Conservation (phyloP, 495 filamentous ascomycete genomes). For the Xylaria curta region DNA sequence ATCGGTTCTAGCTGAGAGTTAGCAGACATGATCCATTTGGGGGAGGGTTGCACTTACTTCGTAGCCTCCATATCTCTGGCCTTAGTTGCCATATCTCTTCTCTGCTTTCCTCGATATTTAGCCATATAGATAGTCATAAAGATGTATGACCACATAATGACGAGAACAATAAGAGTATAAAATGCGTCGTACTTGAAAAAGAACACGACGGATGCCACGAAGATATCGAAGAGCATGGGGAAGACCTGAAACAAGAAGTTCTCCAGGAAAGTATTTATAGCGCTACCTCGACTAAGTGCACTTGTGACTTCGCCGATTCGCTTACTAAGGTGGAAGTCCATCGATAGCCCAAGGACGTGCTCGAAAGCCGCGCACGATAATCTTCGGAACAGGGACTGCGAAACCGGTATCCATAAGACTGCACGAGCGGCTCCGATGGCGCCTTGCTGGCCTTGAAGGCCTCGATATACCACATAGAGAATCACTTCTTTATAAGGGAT, state of each 20-base stretch:
- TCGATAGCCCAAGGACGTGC: slow-evolving; percentile 80
- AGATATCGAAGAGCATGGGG: slow-evolving; percentile 81
- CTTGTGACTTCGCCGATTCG: slow-evolving; percentile 85
- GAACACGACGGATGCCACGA: slow-evolving; percentile 76
- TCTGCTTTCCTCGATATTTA: slow-evolving; percentile 80
- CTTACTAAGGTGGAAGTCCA: slow-evolving; percentile 87
- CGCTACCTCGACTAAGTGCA: slow-evolving; percentile 80
- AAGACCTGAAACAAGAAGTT: slow-evolving; percentile 82
- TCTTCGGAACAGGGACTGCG: slow-evolving; percentile 85
- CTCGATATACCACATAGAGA: slow-evolving; percentile 73
- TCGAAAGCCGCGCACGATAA: slow-evolving; percentile 84
- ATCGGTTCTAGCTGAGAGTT: slow-evolving; percentile 38
- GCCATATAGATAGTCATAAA: slow-evolving; percentile 89
- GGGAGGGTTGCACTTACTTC: slow-evolving; percentile 18
- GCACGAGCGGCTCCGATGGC: slow-evolving; percentile 74
- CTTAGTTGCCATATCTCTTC: slow-evolving; percentile 80
- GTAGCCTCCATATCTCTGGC: slow-evolving; percentile 77
- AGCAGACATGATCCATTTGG: background rate
- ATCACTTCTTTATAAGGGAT: slow-evolving; percentile 55
- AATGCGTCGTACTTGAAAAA: slow-evolving; percentile 75
- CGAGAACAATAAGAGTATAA: slow-evolving; percentile 76
- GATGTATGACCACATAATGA: slow-evolving; percentile 82
- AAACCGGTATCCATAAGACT: slow-evolving; percentile 80
- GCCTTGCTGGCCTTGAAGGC: slow-evolving; percentile 78
- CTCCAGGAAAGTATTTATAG: slow-evolving; percentile 87